Conservation (phyloP, 139 green algal species). For the Micractinium conductrix region DNA sequence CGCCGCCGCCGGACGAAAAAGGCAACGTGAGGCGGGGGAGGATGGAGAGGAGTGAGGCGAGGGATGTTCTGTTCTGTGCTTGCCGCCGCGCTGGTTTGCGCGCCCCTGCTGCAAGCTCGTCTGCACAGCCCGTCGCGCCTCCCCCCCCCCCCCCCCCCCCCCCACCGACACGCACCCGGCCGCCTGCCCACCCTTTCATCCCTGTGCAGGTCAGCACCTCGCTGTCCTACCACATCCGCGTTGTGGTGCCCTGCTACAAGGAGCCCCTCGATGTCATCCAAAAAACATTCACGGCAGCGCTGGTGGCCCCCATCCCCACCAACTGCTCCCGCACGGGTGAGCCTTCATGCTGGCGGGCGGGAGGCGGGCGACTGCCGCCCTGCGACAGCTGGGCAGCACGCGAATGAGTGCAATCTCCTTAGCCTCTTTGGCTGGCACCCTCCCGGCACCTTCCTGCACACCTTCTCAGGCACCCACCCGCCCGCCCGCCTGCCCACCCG, state of each 20-base stretch:
- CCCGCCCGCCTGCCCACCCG: too few species aligned
- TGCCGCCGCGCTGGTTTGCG: background rate
- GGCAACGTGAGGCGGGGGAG: background rate
- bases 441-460: too few species aligned
- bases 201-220: conserved; percentile 26
- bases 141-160: too few species aligned
- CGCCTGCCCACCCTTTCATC: background rate
- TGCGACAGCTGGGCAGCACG: background rate
- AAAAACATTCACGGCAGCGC: conserved; percentile 59
- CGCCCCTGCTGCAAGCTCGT: too few species aligned
- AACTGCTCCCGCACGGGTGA: conserved; percentile 51
- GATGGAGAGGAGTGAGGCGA: too few species aligned
- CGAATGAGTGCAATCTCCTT: too few species aligned
- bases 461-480: too few species aligned
- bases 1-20: conserved; percentile 34
- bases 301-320: conserved; percentile 51
- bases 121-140: too few species aligned
- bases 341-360: too few species aligned
- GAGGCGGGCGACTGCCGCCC: background rate
- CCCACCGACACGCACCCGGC: too few species aligned
- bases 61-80: too few species aligned
- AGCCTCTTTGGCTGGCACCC: too few species aligned
- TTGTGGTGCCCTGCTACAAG: conserved; percentile 71
- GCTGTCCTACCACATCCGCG: conserved; percentile 63
- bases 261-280: conserved; percentile 65